phyloP scores from a whole-genome alignment of 805 yeast genomes.

The Kurtzmaniella fragi region DNA sequence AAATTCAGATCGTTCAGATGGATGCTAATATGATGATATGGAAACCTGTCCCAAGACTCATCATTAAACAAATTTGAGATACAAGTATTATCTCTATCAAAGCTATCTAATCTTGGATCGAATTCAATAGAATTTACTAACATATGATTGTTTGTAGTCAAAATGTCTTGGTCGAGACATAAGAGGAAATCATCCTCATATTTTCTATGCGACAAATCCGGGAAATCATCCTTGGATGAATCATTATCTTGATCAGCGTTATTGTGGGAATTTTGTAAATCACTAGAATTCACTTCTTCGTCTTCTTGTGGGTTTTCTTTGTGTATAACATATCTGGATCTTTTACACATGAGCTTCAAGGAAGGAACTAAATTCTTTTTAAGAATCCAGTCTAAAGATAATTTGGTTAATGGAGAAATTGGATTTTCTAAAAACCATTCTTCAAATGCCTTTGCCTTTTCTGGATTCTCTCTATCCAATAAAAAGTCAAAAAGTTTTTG shows the following conservation, averaged over 20 bases:
- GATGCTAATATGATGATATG: slow-evolving; percentile 26
- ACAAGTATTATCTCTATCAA: slow-evolving; percentile 1
- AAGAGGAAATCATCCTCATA: slow-evolving; percentile 30
- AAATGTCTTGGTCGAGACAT: slow-evolving; percentile 27
- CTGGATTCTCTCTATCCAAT: slow-evolving; percentile 6
- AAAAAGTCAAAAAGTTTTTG: slow-evolving; percentile 19
- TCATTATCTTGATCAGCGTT: slow-evolving; percentile 3
- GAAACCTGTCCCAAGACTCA: slow-evolving; percentile 22
- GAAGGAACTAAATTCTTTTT: slow-evolving; percentile 23
- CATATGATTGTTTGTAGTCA: slow-evolving; percentile 21
- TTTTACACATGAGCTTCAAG: slow-evolving; percentile 21
- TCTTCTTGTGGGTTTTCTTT: slow-evolving; percentile 13
- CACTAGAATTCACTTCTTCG: slow-evolving; percentile 5
- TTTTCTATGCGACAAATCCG: slow-evolving; percentile 9
- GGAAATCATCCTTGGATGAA: slow-evolving; percentile 4
- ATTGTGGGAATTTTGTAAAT: slow-evolving; percentile 5
- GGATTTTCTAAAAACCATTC: slow-evolving; percentile 13
- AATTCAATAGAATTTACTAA: slow-evolving; percentile 8
- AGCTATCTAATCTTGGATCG: slow-evolving; percentile 10
- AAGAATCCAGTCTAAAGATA: slow-evolving; percentile 25
- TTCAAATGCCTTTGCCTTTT: slow-evolving; percentile 9
- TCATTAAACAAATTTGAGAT: slow-evolving; percentile 6
- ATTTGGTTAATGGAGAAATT: slow-evolving; percentile 19
- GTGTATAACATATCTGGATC: slow-evolving; percentile 27
- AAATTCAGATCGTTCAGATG: slow-evolving; percentile 37